Conservation (phyloP, 2,329 filamentous ascomycete genomes). For the Aspergillus sp. region DNA sequence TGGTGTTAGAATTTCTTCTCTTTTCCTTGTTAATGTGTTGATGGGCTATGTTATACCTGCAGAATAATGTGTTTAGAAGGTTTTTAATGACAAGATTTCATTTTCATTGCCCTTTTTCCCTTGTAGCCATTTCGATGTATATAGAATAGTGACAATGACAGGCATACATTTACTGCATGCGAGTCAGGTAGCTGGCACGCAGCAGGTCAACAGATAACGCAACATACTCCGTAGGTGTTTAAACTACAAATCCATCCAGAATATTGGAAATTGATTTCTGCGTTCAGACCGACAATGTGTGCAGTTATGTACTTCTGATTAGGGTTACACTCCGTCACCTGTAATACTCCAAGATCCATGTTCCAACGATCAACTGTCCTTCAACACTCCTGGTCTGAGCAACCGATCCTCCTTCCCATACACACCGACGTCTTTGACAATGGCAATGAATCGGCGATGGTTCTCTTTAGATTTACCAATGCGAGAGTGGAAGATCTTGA, state of each 20-base stretch:
- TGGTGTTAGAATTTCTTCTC: neutral
- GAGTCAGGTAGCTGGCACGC: no score
- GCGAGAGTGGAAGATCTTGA: conserved; percentile 43
- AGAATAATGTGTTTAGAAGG: neutral
- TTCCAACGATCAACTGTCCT: conserved; percentile 15
- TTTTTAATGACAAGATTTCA: neutral
- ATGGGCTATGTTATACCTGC: conserved; percentile 1
- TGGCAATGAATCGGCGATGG: conserved; percentile 42
- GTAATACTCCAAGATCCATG: no score
- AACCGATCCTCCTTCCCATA: conserved; percentile 44
- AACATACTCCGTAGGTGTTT: no score
- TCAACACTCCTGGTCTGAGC: conserved; percentile 39
- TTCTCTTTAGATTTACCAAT: conserved; percentile 44
- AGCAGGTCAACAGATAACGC: no score
- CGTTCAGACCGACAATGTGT: no score
- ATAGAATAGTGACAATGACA: no score
- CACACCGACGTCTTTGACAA: conserved; percentile 44
- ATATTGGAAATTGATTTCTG: no score
- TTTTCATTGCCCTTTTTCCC: neutral
- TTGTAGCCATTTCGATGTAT: no score
- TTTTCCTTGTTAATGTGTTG: neutral
- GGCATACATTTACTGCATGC: neutral
- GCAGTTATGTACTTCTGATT: no score
- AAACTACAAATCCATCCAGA: no score
- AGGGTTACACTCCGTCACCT: no score